A percentile compares a stretch with the other conserved stretches of the same genome.
phyloP scores from a whole-genome alignment of 2,329 filamentous ascomycete species.

The Scedosporium dehoogii region DNA sequence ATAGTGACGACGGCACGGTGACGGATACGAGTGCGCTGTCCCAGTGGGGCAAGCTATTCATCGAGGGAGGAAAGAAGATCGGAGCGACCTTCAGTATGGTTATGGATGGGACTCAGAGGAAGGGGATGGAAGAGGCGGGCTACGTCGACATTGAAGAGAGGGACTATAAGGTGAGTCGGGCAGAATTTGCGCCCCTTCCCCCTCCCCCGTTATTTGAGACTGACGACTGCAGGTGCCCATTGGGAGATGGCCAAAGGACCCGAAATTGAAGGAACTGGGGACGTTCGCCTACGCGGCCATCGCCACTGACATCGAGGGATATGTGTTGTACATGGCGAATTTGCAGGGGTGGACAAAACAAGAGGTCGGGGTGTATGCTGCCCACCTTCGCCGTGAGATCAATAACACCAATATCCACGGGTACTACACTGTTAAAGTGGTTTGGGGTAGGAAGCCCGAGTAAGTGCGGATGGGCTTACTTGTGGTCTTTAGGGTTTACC shows the following conservation, averaged over 20 bases:
- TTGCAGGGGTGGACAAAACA: constrained; percentile 23
- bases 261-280: constrained; percentile 34
- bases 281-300: constrained; percentile 24
- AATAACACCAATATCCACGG: constrained; percentile 23
- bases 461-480: not conserved
- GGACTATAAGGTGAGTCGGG: constrained; percentile 13
- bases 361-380: constrained; percentile 22
- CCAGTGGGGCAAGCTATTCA: constrained; percentile 19
- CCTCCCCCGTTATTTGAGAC: constrained; percentile 13
- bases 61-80: constrained; percentile 18
- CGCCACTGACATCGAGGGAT: constrained; percentile 21
- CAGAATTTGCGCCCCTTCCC: not conserved
- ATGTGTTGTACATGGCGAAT: constrained; percentile 26
- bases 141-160: constrained; percentile 16
- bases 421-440: constrained; percentile 27
- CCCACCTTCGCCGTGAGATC: constrained; percentile 23
- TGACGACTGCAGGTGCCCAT: constrained; percentile 18
- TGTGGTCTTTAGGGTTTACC: not conserved
- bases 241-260: constrained; percentile 35
- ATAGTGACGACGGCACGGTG: constrained; percentile 20
- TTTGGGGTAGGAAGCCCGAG: not conserved
- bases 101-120: constrained; percentile 13
- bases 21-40: constrained; percentile 15
- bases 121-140: constrained; percentile 15
- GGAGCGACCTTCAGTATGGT: constrained; percentile 18